A percentile compares a stretch with the other conserved stretches of the same genome.
Conservation (phyloP, 495 filamentous ascomycete genomes). For the Trichoderma gamsii region DNA sequence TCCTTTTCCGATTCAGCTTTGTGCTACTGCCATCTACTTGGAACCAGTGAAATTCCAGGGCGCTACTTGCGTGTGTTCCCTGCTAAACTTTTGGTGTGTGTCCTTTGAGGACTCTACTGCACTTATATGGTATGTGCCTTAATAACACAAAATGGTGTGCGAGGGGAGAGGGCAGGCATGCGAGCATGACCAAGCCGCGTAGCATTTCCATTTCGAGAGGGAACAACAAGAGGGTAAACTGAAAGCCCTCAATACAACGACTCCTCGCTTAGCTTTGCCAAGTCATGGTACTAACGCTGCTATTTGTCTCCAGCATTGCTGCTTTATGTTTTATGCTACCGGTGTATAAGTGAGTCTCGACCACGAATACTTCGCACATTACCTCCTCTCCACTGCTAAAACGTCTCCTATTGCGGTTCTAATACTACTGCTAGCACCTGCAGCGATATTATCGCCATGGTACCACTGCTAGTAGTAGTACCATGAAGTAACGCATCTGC, state of each 20-base stretch:
- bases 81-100: background rate
- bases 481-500: background rate
- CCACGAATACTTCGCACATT: background rate
- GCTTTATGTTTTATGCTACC: background rate
- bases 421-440: background rate
- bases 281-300: background rate
- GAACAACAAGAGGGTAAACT: background rate
- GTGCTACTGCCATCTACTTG: background rate
- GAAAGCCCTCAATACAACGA: background rate
- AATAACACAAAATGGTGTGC: background rate
- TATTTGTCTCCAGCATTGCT: background rate
- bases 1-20: background rate
- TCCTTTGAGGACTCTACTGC: too few relatives aligned
- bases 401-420: background rate
- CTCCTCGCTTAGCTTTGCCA: background rate
- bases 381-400: background rate
- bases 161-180: background rate
- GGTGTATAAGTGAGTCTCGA: too few relatives aligned
- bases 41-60: conserved; percentile 8
- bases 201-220: background rate
- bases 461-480: background rate
- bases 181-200: background rate
- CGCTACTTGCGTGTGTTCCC: background rate
- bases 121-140: background rate
- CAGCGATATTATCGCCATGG: background rate